Base-by-base conservation (phyloP, 805 yeast genomes). In the Brettanomyces bruxellensis region DNA sequence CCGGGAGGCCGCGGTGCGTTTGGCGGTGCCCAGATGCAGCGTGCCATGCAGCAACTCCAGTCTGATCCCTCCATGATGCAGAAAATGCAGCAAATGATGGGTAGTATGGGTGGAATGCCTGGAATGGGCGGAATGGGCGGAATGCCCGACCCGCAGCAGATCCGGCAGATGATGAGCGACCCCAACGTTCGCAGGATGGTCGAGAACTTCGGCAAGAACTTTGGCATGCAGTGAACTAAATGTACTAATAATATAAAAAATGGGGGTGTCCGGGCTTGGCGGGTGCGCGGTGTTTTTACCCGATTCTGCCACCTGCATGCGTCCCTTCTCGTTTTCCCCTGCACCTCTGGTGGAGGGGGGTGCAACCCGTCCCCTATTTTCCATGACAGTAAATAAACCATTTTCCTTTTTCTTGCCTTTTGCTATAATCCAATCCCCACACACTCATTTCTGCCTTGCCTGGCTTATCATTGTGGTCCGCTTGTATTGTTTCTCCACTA, bases 31-130 rank as follows among this genome's bases (percentile, higher is more conserved):
- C 61, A 62, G 38, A 62, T 66, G 59, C 66, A 62, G 49, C 53
- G 59, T 41, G 79, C 81, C 36, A 76, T 81, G 78, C 79, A 75
- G 51, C 76, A 74, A 47, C 59, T 82, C 64, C 81, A 79, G 71
- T 78, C 77, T 52, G 83, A 83, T 57, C 90, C 91, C 32, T 78
- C 82, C 11, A 71, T 83, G 78, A 82, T 83, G 88, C 79, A 80
- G 56, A 73, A 73, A 47, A 74, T 83, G 78, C 79, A 79, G 80
- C 71, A 71, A 49, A 83, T 81, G 77, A 76, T 85, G 68, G 87
- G 87, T 43, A 86, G 85, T 34, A 66, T 36, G 75, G 87, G 87
- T 48, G 75, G 78, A 49, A 78, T 83, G 13, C 82, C 83, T 11
- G 77, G 75, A 51, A 73, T 79, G 78, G 67, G 72, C 44, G 69